These are phyloP conservation scores for Aspergillus tamarii DNA, from an alignment of 2,329 filamentous ascomycete genomes.

Conservation along the genomic window DNA sequence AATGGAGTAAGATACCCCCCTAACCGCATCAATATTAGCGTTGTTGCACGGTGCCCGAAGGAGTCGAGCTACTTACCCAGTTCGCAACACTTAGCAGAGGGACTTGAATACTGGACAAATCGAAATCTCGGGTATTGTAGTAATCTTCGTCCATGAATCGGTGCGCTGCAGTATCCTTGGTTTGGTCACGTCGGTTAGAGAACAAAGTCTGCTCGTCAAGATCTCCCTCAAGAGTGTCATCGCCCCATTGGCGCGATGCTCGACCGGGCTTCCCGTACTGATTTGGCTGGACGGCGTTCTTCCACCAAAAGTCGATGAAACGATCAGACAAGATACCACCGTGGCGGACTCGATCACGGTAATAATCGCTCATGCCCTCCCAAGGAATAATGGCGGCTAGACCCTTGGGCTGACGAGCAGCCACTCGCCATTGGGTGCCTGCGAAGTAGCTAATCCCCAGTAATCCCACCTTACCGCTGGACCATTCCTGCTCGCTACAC, in stretches of 20 bases:
- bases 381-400: conserved; percentile 54
- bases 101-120: conserved; percentile 66
- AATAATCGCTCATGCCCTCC: conserved; percentile 58
- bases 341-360: conserved; percentile 59
- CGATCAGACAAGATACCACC: conserved; percentile 62
- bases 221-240: conserved; percentile 28
- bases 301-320: conserved; percentile 66
- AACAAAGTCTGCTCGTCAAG: conserved; percentile 16
- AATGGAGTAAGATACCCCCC: conserved; percentile 67
- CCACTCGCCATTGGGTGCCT: conserved; percentile 57
- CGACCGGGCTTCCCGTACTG: conserved; percentile 58
- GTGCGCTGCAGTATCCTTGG: conserved; percentile 36
- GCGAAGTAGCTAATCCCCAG: conserved; percentile 56
- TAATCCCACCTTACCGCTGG: conserved; percentile 52
- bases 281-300: conserved; percentile 64
- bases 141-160: conserved; percentile 64
- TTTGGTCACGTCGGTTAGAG: conserved; percentile 6
- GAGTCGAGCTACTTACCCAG: conserved; percentile 47
- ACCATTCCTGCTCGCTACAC: conserved; percentile 53
- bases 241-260: conserved; percentile 24
- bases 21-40: not conserved
- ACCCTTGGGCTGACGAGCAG: conserved; percentile 53
- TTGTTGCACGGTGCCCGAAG: not conserved
- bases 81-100: conserved; percentile 68
- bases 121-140: conserved; percentile 64